These are phyloP conservation scores for Apiotrichum akiyoshidainum DNA, from an alignment of 1,284 basidiomycete genomes.

Conservation along the genomic window DNA sequence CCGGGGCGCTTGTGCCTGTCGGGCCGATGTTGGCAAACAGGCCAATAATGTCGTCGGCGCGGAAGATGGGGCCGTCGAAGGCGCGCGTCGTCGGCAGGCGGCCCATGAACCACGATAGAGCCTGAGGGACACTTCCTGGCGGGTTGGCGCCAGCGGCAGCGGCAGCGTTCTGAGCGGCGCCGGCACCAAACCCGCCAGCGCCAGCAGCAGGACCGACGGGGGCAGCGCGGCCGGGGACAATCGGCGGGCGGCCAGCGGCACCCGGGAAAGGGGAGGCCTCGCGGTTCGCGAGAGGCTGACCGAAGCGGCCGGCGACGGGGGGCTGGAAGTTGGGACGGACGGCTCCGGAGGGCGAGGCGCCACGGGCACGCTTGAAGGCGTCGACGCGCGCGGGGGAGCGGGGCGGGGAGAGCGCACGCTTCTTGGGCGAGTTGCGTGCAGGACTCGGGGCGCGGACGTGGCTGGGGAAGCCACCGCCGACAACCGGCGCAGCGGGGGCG, in stretches of 20 bases:
- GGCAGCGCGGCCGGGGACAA: background rate
- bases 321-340: slow-evolving; percentile 3
- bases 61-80: slow-evolving; percentile 85
- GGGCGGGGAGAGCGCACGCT: slow-evolving; percentile 17
- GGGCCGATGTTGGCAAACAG: slow-evolving; percentile 49
- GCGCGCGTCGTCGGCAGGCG: slow-evolving; percentile 64
- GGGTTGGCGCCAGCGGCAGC: slow-evolving; percentile 21
- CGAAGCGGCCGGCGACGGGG: slow-evolving; percentile 15
- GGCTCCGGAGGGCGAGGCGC: slow-evolving; percentile 18
- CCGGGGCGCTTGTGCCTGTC: slow-evolving; percentile 2
- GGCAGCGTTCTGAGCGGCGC: background rate
- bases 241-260: background rate
- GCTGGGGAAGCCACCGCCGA: slow-evolving; percentile 4
- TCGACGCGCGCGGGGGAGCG: slow-evolving; percentile 13
- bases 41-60: slow-evolving; percentile 79
- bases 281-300: background rate
- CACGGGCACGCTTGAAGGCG: slow-evolving; percentile 13
- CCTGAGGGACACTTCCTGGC: slow-evolving; percentile 60
- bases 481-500: background rate
- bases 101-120: slow-evolving; percentile 75
- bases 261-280: slow-evolving; percentile 8
- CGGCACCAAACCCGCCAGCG: slow-evolving; percentile 41
- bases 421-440: slow-evolving; percentile 8
- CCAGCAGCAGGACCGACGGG: slow-evolving; percentile 1
- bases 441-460: background rate